Base-by-base conservation (phyloP, 2,329 filamentous ascomycete species). In the Calonectria montana region DNA sequence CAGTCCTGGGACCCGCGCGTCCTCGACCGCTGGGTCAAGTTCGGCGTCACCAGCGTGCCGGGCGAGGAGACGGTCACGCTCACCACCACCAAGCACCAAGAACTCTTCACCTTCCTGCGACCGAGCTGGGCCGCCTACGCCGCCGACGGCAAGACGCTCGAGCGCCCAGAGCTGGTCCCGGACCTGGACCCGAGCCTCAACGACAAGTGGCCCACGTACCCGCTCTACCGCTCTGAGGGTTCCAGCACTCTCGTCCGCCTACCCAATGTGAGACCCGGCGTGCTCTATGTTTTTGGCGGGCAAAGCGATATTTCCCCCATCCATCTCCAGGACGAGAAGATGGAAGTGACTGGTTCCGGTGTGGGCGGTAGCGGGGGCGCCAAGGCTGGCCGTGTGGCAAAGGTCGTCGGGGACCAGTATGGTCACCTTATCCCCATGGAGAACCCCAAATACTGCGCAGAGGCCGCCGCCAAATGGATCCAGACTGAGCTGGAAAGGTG, bases 371-470 rank as follows among this genome's bases (percentile, higher is more conserved):
- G 91, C 75, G 90, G 94, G 21, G 89, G 93, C 59, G 86, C 83
- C n/a, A 88, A 88, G 15, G 55, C 66, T 9, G 94, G 93, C 0
- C 87, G 91, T 55, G 95, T 98, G 2, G 87, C 86, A 68, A 88
- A 91, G 74, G 88, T 94, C 6, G 86, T 91, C 18, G 83, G 97
- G 9, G 84, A 92, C 31, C 88, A 88, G 0, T 87, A 88, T 7
- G 95, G 96, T 0, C 96, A 98, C 82, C 83, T 98, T 48, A 90
- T 98, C 31, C 93, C 96, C 0, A 94, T 98, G 90, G 95, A 98
- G 83, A 89, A 90, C 45, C 93, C 94, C 0, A 85, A 79, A 2
- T 86, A 90, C 78, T 93, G 92, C 73, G 96, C 94, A 1, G 85
- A 89, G 70, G 82, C 88, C 21, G 88, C 89, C 0, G 88, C 88